A percentile compares a stretch with the other conserved stretches of the same genome.
These are phyloP conservation scores for Ustilago esculenta DNA, from an alignment of 1,284 basidiomycete genomes.

Conservation along the genomic window DNA sequence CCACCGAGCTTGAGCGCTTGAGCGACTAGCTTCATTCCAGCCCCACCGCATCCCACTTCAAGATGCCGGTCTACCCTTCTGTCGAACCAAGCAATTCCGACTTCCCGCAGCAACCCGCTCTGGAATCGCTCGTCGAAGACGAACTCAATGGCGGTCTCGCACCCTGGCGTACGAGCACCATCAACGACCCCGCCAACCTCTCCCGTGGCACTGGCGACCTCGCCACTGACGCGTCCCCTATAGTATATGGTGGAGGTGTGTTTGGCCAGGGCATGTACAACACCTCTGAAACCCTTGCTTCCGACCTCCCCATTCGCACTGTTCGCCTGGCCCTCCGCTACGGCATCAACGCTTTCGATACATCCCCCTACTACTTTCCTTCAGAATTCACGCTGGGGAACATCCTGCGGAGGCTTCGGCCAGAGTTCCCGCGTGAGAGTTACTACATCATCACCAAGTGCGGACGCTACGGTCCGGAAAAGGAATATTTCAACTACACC, in stretches of 20 bases:
- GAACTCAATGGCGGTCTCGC: constrained; percentile 35
- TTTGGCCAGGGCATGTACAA: constrained; percentile 65
- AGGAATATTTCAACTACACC: constrained; percentile 80
- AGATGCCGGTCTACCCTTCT: constrained; percentile 47
- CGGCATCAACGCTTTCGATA: constrained; percentile 90
- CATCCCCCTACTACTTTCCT: constrained; percentile 80
- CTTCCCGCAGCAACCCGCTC: constrained; percentile 36
- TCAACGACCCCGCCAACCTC: constrained; percentile 21
- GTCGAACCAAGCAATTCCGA: constrained; percentile 39
- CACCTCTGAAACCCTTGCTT: constrained; percentile 35
- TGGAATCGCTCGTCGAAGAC: constrained; percentile 31
- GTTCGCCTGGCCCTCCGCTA: constrained; percentile 76
- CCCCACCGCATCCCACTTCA: too few species aligned
- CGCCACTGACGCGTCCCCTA: constrained; percentile 42
- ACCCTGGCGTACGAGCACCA: constrained; percentile 27
- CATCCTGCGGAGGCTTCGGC: constrained; percentile 67
- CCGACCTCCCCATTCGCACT: constrained; percentile 50
- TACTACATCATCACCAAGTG: constrained; percentile 79
- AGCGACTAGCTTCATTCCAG: too few species aligned
- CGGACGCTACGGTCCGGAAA: constrained; percentile 79
- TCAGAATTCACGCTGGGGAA: constrained; percentile 87
- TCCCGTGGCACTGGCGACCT: constrained; percentile 14
- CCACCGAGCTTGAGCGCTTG: too few species aligned
- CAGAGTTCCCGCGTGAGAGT: constrained; percentile 67
- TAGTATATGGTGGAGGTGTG: constrained; percentile 61